phyloP scores from a whole-genome alignment of 768 basidiomycete genomes.

The Roridomyces roridus region DNA sequence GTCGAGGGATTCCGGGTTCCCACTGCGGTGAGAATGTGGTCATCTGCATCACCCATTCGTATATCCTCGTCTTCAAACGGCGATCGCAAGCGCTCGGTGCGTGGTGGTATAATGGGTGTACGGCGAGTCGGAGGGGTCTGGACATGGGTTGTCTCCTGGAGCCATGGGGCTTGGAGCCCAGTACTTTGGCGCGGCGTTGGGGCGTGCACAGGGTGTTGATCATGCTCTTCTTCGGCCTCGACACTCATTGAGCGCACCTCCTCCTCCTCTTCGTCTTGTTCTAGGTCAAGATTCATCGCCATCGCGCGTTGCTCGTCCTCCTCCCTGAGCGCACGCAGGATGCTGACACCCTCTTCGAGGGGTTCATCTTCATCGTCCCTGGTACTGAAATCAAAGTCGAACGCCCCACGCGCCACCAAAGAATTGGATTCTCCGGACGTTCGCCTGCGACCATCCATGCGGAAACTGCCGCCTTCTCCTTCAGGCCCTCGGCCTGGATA shows the following conservation, averaged over 20 bases:
- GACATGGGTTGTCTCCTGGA: not conserved
- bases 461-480: conserved; percentile 14
- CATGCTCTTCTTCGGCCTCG: conserved; percentile 20
- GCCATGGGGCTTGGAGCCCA: too few species aligned
- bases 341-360: conserved; percentile 17
- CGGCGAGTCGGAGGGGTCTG: conserved; percentile 14
- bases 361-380: conserved; percentile 13
- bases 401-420: not conserved
- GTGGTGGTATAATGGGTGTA: conserved; percentile 2
- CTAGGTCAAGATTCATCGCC: conserved; percentile 29
- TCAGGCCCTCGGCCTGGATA: conserved; percentile 10
- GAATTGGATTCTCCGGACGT: not conserved
- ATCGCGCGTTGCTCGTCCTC: conserved; percentile 26
- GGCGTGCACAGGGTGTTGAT: not conserved
- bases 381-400: not conserved
- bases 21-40: too few species aligned
- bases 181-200: too few species aligned
- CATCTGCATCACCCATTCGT: too few species aligned
- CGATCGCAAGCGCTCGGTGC: not conserved
- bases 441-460: conserved; percentile 19
- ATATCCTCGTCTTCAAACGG: not conserved
- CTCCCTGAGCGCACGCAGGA: conserved; percentile 21
- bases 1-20: too few species aligned
- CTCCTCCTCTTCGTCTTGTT: conserved; percentile 36
- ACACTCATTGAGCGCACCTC: conserved; percentile 36